phyloP scores from a whole-genome alignment of 306 rosid genomes.

The Castanea crenata region DNA sequence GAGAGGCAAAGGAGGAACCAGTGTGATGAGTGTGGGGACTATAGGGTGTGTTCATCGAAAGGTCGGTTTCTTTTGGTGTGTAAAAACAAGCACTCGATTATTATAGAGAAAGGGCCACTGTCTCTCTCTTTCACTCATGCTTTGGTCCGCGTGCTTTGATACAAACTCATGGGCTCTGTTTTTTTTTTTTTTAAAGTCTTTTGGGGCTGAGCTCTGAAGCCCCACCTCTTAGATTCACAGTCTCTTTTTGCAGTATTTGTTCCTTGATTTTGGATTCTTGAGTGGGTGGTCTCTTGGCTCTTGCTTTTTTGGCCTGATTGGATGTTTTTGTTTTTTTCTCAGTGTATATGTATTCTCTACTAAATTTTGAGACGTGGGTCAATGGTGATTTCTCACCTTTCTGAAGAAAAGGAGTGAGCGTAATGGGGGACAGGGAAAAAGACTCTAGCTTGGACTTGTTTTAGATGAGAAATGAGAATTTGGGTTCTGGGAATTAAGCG shows the following conservation, averaged over 20 bases:
- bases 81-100: constrained; percentile 48
- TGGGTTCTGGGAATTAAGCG: constrained; percentile 4
- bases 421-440: neutral
- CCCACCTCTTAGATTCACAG: constrained; percentile 46
- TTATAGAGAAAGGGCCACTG: constrained; percentile 16
- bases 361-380: constrained; percentile 25
- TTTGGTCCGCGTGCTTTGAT: constrained; percentile 88
- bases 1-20: constrained; percentile 14
- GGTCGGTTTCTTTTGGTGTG: constrained; percentile 70
- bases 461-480: constrained; percentile 5
- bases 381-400: constrained; percentile 5
- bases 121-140: constrained; percentile 32
- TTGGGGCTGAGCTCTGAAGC: constrained; percentile 25
- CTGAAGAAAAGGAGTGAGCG: neutral
- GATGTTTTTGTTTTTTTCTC: constrained; percentile 31
- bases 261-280: constrained; percentile 38
- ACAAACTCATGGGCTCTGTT: constrained; percentile 40
- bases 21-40: constrained; percentile 39
- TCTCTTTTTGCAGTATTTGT: constrained; percentile 69
- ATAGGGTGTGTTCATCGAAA: constrained; percentile 48
- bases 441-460: constrained; percentile 13
- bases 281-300: neutral
- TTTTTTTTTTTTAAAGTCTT: neutral
- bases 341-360: neutral
- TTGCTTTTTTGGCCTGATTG: constrained; percentile 42